Evolutionary conservation across 495 filamentous ascomycete species (phyloP), one percentile per base, ranked within the genome.

Genomic region (Penicillium longicatenatum): DNA sequence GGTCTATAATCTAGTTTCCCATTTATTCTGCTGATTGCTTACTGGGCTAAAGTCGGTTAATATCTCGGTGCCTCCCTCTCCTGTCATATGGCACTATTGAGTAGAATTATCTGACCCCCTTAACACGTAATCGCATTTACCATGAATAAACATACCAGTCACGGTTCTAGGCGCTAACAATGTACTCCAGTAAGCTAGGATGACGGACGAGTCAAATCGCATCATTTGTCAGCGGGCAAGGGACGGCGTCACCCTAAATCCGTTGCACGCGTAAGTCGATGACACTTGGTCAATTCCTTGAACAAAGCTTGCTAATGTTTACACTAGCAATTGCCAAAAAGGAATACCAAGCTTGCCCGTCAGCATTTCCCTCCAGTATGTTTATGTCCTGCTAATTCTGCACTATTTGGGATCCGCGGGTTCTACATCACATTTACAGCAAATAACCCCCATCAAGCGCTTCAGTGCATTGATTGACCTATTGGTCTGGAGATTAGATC

Each of bases 151-250:
- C 26, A 26, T 26, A 4, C 0, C 3, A 26, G 7, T 26, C 3
- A 2, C 7, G 26, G 26, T 26, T 4, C 26, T 26, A 26, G 26
- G 26, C 26, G 26, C 7, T 26, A 6, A 26, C 3, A 5, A 26
- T 26, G 26, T 26, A 12, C 7, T 35, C 31, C 31, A 35, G 9
- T 11, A 11, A 35, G 12, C 31, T 46, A 17, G 14, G 6, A 12
- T 12, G 17, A 29, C 20, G 35, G 39, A 44, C 42, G 50, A 54
- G 52, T 67, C 35, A 60, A 47, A 45, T 57, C 48, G 9, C 45
- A 39, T 45, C 48, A 62, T 67, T 67, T 67, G 65, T 67, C 65
- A 64, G 65, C 65, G 50, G 47, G 35, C 37, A 21, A 39, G n/a
- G 37, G 55, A 22, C 5, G 3, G 26, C 26, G 26, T 26, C 26